Evolutionary conservation across 2,329 filamentous ascomycete genomes (phyloP).

Genomic region (Spiromastix sp.): DNA sequence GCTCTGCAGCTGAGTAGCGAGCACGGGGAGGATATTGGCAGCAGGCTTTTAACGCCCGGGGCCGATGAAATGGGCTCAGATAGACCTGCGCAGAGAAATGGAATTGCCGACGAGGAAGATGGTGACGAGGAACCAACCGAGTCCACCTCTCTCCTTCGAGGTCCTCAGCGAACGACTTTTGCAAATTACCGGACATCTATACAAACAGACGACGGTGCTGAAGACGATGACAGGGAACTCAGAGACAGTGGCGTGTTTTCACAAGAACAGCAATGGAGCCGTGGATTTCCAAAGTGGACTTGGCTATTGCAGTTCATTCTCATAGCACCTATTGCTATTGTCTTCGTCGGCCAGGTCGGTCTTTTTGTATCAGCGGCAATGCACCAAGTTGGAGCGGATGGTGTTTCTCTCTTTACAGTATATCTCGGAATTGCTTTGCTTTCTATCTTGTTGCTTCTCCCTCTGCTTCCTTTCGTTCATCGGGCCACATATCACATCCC

Average conservation of each 20-base stretch:
- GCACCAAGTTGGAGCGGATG: slow-evolving; percentile 76
- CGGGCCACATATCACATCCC: slow-evolving; percentile 77
- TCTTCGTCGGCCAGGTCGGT: slow-evolving; percentile 65
- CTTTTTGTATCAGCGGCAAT: slow-evolving; percentile 62
- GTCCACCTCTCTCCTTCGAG: slow-evolving; percentile 46
- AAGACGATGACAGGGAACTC: slow-evolving; percentile 17
- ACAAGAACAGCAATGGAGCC: slow-evolving; percentile 79
- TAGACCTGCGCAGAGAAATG: slow-evolving; percentile 9
- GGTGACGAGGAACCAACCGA: slow-evolving; percentile 39
- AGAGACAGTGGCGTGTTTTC: slow-evolving; percentile 42
- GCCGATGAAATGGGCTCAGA: slow-evolving; percentile 26
- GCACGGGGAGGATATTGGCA: too few relatives aligned
- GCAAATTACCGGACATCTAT: slow-evolving; percentile 39
- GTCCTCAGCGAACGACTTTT: slow-evolving; percentile 43
- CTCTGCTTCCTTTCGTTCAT: slow-evolving; percentile 75
- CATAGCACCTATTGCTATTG: slow-evolving; percentile 65
- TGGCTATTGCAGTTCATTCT: slow-evolving; percentile 83
- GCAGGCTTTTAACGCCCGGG: slow-evolving; percentile 32
- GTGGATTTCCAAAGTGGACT: slow-evolving; percentile 65
- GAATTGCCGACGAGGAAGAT: slow-evolving; percentile 19
- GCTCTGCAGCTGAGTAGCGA: slow-evolving; percentile 42
- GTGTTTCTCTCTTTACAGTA: slow-evolving; percentile 58
- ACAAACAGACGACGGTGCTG: slow-evolving; percentile 19
- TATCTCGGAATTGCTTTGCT: slow-evolving; percentile 61
- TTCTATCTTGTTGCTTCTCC: slow-evolving; percentile 62